Evolutionary conservation across 148 eudicot genomes (phyloP).

Genomic region (Nepenthes mirabilis): DNA sequence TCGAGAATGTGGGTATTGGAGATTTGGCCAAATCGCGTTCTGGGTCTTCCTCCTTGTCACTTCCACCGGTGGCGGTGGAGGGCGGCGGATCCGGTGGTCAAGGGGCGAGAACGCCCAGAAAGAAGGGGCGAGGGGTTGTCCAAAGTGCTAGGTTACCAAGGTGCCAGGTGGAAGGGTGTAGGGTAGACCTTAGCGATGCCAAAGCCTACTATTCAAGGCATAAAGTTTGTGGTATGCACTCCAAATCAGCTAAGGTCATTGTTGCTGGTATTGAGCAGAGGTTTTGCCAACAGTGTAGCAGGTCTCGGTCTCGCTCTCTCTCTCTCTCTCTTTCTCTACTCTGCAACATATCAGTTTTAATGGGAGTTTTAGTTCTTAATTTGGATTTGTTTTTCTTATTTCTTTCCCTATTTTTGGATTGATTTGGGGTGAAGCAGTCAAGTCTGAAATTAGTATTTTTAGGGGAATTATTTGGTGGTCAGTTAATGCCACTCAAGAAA

Average conservation of each 20-base stretch:
- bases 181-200: slow-evolving; percentile 76
- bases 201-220: slow-evolving; percentile 86
- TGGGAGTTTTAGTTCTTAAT: not conserved
- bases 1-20: slow-evolving; percentile 51
- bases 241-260: slow-evolving; percentile 54
- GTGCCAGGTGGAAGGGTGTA: slow-evolving; percentile 94
- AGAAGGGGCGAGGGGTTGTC: slow-evolving; percentile 32
- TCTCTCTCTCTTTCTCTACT: not conserved
- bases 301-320: slow-evolving; percentile 16
- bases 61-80: not conserved
- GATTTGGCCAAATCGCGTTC: slow-evolving; percentile 13
- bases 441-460: no score
- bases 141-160: slow-evolving; percentile 58
- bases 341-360: no score
- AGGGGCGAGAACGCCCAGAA: slow-evolving; percentile 20
- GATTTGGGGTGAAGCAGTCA: no score
- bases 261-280: slow-evolving; percentile 74
- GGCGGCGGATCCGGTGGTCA: slow-evolving; percentile 4
- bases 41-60: slow-evolving; percentile 12
- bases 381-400: not conserved
- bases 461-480: no score
- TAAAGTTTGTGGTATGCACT: slow-evolving; percentile 79
- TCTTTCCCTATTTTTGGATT: not conserved
- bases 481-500: no score
- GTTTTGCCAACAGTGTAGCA: slow-evolving; percentile 98